These are phyloP conservation scores for Avena insularis DNA, from an alignment of 176 grass and related monocot genomes.

Conservation along the genomic window DNA sequence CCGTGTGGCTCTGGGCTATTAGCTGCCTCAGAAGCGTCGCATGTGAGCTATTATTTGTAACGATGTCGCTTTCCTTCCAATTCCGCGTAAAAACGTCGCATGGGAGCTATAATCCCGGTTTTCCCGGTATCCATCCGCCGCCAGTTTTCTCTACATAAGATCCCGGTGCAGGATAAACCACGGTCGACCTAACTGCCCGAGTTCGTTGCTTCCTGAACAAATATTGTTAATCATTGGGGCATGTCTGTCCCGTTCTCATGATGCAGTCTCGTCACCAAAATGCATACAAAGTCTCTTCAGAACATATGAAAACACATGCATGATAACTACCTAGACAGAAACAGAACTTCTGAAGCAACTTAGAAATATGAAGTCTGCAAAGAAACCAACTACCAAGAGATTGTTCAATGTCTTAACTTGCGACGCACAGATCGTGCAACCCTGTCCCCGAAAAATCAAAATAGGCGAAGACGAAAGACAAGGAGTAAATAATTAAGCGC, in stretches of 20 bases:
- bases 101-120: no score
- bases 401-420: neutral
- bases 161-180: neutral
- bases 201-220: neutral
- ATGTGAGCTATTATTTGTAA: no score
- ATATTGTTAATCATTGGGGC: neutral
- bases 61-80: no score
- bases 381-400: neutral
- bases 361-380: neutral
- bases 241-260: constrained; percentile 11
- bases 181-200: neutral
- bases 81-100: no score
- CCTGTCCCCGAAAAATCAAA: constrained; percentile 12
- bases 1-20: no score
- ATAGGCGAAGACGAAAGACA: neutral
- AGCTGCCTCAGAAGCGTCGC: no score
- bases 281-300: neutral
- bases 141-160: neutral
- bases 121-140: no score
- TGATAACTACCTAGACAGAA: neutral
- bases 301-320: neutral
- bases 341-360: neutral
- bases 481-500: neutral
- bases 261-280: neutral
- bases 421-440: constrained; percentile 24